Evolutionary conservation across 768 basidiomycete genomes (phyloP).

Genomic region (Rubroboletus pulcherrimus): DNA sequence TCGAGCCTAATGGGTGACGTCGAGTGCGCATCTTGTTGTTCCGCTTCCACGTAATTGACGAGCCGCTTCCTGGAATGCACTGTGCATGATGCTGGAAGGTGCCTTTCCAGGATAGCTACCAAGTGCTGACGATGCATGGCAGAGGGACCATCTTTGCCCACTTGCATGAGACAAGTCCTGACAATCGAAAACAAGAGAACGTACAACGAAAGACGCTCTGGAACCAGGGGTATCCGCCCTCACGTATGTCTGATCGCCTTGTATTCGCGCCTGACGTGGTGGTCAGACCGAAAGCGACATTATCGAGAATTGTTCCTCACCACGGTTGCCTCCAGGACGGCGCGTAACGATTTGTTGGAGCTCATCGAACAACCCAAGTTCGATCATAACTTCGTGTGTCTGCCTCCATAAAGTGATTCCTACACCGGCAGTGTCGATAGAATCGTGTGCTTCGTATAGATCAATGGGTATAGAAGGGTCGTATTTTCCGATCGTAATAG

Average conservation of each 20-base stretch:
- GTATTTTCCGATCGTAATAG: constrained; percentile 34
- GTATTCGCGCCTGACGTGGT: constrained; percentile 14
- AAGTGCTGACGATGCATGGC: constrained; percentile 24
- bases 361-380: constrained; percentile 40
- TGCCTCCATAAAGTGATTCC: constrained; percentile 45
- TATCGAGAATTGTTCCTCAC: constrained; percentile 7
- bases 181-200: neutral
- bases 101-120: constrained; percentile 14
- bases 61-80: constrained; percentile 20
- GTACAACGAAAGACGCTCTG: constrained; percentile 23
- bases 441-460: constrained; percentile 44
- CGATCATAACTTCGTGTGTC: constrained; percentile 41
- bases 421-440: constrained; percentile 37
- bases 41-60: constrained; percentile 6
- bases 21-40: constrained; percentile 26
- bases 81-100: constrained; percentile 17
- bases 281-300: constrained; percentile 12
- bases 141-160: constrained; percentile 5
- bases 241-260: constrained; percentile 27
- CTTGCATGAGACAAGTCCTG: neutral
- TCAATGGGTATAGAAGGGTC: constrained; percentile 34
- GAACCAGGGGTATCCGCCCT: constrained; percentile 30
- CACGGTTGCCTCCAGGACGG: constrained; percentile 7
- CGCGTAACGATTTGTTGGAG: constrained; percentile 15
- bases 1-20: constrained; percentile 9